A percentile compares a stretch with the other conserved stretches of the same genome.
These are phyloP conservation scores for Scheffersomyces titani DNA, from an alignment of 1,139 yeast genomes.

Conservation along the genomic window DNA sequence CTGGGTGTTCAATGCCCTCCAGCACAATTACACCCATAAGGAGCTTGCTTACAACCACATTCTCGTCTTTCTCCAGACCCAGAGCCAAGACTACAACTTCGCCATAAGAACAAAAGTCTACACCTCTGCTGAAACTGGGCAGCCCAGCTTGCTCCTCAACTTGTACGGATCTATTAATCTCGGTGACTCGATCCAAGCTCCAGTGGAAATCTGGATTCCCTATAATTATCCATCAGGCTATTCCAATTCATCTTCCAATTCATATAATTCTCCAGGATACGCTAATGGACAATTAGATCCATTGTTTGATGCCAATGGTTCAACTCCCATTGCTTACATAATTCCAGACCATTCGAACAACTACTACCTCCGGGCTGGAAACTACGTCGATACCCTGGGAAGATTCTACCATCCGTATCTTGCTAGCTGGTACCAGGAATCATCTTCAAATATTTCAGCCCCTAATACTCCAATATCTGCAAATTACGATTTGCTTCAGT, in stretches of 20 bases:
- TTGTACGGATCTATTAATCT: constrained; percentile 58
- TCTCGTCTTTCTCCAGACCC: constrained; percentile 52
- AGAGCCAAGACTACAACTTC: constrained; percentile 41
- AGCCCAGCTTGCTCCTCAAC: constrained; percentile 59
- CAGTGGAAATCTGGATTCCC: constrained; percentile 79
- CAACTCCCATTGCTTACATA: constrained; percentile 63
- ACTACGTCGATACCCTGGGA: constrained; percentile 75
- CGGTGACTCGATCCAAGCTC: constrained; percentile 41
- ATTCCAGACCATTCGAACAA: constrained; percentile 47
- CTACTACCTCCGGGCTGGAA: constrained; percentile 54
- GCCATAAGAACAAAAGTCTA: constrained; percentile 72
- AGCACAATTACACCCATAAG: constrained; percentile 54
- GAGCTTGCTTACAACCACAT: constrained; percentile 62
- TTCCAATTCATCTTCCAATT: not conserved
- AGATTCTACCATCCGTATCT: constrained; percentile 69
- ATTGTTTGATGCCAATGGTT: not conserved
- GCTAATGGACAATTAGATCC: constrained; percentile 17
- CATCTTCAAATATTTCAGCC: constrained; percentile 5
- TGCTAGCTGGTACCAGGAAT: constrained; percentile 53
- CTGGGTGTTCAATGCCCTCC: constrained; percentile 47
- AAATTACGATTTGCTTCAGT: constrained; percentile 36
- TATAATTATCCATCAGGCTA: constrained; percentile 55
- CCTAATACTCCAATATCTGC: constrained; percentile 7
- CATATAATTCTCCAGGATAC: constrained; percentile 9
- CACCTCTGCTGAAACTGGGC: constrained; percentile 58